These are phyloP conservation scores for Claviceps lovelessii DNA, from an alignment of 2,329 filamentous ascomycete genomes.

Conservation along the genomic window DNA sequence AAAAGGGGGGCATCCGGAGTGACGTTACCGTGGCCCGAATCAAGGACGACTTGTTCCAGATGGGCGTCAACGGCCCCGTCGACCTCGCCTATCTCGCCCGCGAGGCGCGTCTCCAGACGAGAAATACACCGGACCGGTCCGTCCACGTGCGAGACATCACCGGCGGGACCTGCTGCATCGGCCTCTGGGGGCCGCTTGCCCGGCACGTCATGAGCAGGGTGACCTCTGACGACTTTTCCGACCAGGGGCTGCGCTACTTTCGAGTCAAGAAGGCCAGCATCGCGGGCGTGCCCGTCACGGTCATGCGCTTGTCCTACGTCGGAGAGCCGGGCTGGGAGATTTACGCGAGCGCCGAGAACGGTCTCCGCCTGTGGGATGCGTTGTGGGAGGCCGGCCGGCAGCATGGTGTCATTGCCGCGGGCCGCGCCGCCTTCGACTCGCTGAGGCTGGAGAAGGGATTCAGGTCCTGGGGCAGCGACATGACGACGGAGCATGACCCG, in stretches of 20 bases:
- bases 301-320: constrained; percentile 43
- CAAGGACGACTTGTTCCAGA: constrained; percentile 33
- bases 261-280: constrained; percentile 33
- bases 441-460: constrained; percentile 46
- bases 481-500: constrained; percentile 47
- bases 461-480: constrained; percentile 40
- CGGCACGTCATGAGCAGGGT: constrained; percentile 33
- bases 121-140: constrained; percentile 24
- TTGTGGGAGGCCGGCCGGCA: constrained; percentile 39
- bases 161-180: constrained; percentile 43
- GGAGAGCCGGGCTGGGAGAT: constrained; percentile 51
- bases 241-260: constrained; percentile 34
- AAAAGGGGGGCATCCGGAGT: constrained; percentile 37
- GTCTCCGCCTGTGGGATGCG: constrained; percentile 43
- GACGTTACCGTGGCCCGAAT: constrained; percentile 43
- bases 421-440: constrained; percentile 42
- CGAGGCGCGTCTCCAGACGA: constrained; percentile 35
- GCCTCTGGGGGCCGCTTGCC: constrained; percentile 46
- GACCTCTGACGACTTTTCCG: constrained; percentile 30
- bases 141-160: constrained; percentile 45
- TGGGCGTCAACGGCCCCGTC: constrained; percentile 40
- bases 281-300: constrained; percentile 40
- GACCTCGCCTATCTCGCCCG: constrained; percentile 40
- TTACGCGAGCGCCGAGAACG: constrained; percentile 44
- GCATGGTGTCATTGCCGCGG: constrained; percentile 43